Percentiles rank a stretch among this genome's conserved stretches.
phyloP scores from a whole-genome alignment of 2,329 filamentous ascomycete genomes.

The Aureobasidium sp. region DNA sequence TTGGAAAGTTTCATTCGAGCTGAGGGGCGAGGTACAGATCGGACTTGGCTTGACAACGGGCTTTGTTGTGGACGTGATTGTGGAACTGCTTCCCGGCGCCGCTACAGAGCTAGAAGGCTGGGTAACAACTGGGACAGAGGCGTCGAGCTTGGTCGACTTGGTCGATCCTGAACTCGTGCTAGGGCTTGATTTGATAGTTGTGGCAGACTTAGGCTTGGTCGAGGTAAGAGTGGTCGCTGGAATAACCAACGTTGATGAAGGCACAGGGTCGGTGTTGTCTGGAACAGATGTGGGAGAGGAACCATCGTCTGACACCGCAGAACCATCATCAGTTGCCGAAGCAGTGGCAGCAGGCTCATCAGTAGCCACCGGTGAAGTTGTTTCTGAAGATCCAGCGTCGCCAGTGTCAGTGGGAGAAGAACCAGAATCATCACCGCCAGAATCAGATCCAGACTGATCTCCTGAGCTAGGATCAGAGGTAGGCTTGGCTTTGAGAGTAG shows the following conservation, averaged over 20 bases:
- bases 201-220: no score
- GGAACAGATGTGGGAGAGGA: not conserved
- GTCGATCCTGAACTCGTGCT: not conserved
- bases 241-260: not conserved
- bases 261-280: not conserved
- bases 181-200: no score
- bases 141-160: not conserved
- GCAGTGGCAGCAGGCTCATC: not conserved
- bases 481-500: not conserved
- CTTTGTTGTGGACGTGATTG: not conserved
- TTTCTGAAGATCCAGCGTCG: not conserved
- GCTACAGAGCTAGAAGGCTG: not conserved
- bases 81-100: not conserved
- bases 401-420: not conserved
- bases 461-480: not conserved
- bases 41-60: not conserved
- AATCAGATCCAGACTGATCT: not conserved
- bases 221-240: not conserved
- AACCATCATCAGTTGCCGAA: not conserved
- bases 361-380: not conserved
- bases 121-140: not conserved
- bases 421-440: not conserved
- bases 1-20: not conserved
- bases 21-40: not conserved
- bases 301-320: not conserved